phyloP scores from a whole-genome alignment of 2,329 filamentous ascomycete species.

The Ophiocordyceps camponoti-leonardi region DNA sequence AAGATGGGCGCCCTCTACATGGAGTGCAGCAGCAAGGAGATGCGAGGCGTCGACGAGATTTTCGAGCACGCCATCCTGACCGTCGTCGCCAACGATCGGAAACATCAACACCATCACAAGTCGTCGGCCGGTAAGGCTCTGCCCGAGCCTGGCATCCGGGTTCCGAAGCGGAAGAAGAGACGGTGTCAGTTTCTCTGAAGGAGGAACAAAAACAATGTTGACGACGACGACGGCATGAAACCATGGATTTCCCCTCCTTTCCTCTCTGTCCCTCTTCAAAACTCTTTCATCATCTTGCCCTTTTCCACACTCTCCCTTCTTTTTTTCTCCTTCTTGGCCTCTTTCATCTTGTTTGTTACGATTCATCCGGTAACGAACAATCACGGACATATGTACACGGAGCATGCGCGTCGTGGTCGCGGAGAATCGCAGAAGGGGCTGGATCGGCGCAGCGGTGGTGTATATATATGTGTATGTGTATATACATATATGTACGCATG shows the following conservation, averaged over 20 bases:
- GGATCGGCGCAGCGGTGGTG: neutral
- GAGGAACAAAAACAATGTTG: neutral
- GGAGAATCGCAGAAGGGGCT: neutral
- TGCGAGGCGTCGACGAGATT: slow-evolving; percentile 89
- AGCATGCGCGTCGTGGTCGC: neutral
- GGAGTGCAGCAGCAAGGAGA: slow-evolving; percentile 97
- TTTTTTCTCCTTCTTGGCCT: too few species aligned
- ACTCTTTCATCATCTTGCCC: slow-evolving; percentile 4
- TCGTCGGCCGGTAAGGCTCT: slow-evolving; percentile 19
- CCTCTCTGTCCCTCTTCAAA: too few species aligned
- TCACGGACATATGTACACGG: slow-evolving; percentile 1
- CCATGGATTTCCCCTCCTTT: slow-evolving; percentile 3
- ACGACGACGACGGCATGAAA: slow-evolving; percentile 22
- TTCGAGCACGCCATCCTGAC: slow-evolving; percentile 85
- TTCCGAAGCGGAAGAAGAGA: slow-evolving; percentile 65
- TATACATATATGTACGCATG: neutral
- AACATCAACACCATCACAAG: slow-evolving; percentile 24
- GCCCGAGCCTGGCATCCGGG: slow-evolving; percentile 24
- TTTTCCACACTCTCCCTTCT: neutral
- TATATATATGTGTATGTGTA: neutral
- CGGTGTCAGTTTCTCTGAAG: slow-evolving; percentile 62
- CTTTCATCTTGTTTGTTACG: slow-evolving; percentile 9
- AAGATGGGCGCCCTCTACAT: slow-evolving; percentile 95
- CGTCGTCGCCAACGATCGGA: slow-evolving; percentile 65
- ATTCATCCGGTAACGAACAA: slow-evolving; percentile 12